phyloP scores from a whole-genome alignment of 2,329 filamentous ascomycete genomes.

The Diplodia intermedia region DNA sequence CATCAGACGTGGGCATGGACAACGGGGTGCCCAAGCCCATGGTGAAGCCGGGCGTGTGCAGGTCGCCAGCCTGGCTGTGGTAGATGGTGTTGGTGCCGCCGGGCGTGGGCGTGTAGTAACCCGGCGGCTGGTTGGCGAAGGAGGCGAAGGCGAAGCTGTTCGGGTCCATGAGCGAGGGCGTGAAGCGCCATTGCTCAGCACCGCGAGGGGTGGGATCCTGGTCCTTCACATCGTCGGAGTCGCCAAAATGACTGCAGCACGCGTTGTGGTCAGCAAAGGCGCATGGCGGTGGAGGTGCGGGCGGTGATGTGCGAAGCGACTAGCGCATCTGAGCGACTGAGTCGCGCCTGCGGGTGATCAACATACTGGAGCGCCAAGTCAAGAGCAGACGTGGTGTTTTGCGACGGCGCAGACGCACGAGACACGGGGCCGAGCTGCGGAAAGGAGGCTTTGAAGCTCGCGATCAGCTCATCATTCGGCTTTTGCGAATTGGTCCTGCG shows the following conservation, averaged over 20 bases:
- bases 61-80: constrained; percentile 81
- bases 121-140: constrained; percentile 79
- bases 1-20: constrained; percentile 76
- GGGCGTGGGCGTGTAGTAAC: constrained; percentile 88
- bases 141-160: constrained; percentile 80
- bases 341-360: constrained; percentile 33
- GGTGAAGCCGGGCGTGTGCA: constrained; percentile 80
- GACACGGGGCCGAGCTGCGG: constrained; percentile 64
- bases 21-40: constrained; percentile 81
- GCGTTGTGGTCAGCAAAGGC: constrained; percentile 21
- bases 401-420: constrained; percentile 54
- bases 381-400: constrained; percentile 46
- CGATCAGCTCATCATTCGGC: constrained; percentile 82
- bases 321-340: constrained; percentile 34
- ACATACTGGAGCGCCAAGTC: constrained; percentile 56
- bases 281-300: constrained; percentile 12
- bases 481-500: constrained; percentile 79
- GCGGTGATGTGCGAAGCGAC: constrained; percentile 25
- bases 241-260: constrained; percentile 51
- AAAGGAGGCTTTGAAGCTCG: constrained; percentile 83
- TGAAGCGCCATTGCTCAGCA: constrained; percentile 84
- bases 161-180: constrained; percentile 85
- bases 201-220: constrained; percentile 83
- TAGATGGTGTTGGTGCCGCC: constrained; percentile 81
- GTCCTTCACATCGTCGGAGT: constrained; percentile 68